Evolutionary conservation across 2,329 filamentous ascomycete genomes (phyloP).

Genomic region (Pseudogymnoascus sp.): DNA sequence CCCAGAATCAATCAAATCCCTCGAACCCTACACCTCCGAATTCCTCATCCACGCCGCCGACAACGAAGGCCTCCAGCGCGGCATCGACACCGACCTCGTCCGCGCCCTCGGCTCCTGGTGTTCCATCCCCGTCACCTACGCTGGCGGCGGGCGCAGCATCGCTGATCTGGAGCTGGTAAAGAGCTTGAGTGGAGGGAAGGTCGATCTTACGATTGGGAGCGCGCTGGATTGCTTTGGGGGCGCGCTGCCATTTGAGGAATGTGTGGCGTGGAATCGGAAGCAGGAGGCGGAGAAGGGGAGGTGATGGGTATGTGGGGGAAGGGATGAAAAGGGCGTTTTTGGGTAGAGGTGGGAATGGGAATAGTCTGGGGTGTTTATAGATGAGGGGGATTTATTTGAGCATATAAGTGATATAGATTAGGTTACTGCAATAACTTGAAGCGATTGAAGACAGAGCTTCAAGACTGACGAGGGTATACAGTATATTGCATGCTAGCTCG

Average conservation of each 20-base stretch:
- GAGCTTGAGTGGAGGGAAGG: conserved; percentile 65
- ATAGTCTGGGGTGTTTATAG: background rate
- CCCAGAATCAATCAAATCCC: conserved; percentile 65
- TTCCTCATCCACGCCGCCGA: conserved; percentile 97
- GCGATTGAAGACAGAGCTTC: too few species aligned
- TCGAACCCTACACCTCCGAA: conserved; percentile 91
- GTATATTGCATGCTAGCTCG: conserved; percentile 4
- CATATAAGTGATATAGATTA: background rate
- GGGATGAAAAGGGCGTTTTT: background rate
- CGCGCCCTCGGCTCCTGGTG: conserved; percentile 74
- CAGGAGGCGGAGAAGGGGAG: background rate
- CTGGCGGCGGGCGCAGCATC: conserved; percentile 79
- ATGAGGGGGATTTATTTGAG: background rate
- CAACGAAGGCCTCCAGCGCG: conserved; percentile 86
- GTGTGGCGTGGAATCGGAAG: conserved; percentile 69
- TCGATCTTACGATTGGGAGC: conserved; percentile 93
- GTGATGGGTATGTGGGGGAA: background rate
- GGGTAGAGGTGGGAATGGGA: background rate
- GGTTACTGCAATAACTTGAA: background rate
- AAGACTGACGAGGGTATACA: background rate
- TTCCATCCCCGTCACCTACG: conserved; percentile 88
- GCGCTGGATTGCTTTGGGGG: conserved; percentile 95
- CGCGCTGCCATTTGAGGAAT: conserved; percentile 81
- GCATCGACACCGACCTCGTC: conserved; percentile 83
- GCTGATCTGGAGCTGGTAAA: conserved; percentile 79